Evolutionary conservation across 148 eudicot genomes (phyloP), one percentile per base, ranked within the genome.

Genomic region (Fagopyrum homotropicum): DNA sequence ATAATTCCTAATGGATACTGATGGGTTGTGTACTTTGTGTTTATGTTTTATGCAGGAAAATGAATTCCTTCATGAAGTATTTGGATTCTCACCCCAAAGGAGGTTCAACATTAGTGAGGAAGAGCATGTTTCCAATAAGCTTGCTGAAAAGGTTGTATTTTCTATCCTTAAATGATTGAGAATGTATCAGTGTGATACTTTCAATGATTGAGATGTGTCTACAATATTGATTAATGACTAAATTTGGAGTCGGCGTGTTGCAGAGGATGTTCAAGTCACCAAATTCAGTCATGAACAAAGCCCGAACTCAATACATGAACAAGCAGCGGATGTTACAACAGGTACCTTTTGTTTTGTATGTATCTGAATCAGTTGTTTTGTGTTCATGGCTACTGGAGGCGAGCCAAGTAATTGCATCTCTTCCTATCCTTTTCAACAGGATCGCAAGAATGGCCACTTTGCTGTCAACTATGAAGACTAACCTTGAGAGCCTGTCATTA

Each of bases 221-320:
- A 15, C 57, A 14, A 35, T 35, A 35, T 0, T 35, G 40, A 35
- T 35, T 35, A 35, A 35, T 35, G 9, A 49, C 52, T 49, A 12
- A 49, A 49, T 49, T 9, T 49, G 15, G 15, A 49, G 52, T 12
- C 12, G 9, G 12, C 12, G 14, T 10, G 5, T 26, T 50, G 56
- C 91, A 93, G 98, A 91, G 95, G 80, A 51, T 85, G 78, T 88
- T 77, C 82, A 93, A 88, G 82, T 89, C 97, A 12, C 95, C 92
- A 64, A 93, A 93, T 77, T 91, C 98, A 6, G 88, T 79, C 29
- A 75, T 84, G 30, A 88, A 81, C 82, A 93, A 93, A 75, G 93
- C 98, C 10, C 82, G 98, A 75, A 93, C 98, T 7, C 95, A 89
- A 47, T 77, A 82, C 17, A 76, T 89, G 72, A 91, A 93, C 80